Percentiles rank a stretch among this genome's conserved stretches.
These are phyloP conservation scores for Mycena indigotica DNA, from an alignment of 768 basidiomycete genomes.

Conservation along the genomic window DNA sequence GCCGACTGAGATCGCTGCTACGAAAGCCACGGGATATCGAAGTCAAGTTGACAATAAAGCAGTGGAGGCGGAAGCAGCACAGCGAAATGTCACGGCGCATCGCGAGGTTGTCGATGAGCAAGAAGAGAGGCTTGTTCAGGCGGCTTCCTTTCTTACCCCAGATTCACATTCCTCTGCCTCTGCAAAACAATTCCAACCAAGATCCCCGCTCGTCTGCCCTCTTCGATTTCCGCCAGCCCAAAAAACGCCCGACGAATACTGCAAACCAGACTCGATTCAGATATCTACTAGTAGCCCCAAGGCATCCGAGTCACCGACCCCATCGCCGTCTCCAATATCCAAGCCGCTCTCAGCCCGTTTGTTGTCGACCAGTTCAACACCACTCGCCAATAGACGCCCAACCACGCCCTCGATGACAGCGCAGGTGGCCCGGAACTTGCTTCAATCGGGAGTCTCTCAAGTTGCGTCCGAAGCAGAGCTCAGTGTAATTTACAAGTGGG, in stretches of 20 bases:
- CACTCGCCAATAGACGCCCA: too few relatives aligned
- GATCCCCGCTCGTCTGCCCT: neutral
- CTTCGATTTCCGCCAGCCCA: neutral
- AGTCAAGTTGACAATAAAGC: too few relatives aligned
- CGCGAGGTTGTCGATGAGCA: neutral
- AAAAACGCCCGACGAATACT: neutral
- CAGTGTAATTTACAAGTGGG: conserved; percentile 11
- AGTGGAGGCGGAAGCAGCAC: neutral
- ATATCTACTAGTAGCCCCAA: neutral
- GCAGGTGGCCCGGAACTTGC: conserved; percentile 8
- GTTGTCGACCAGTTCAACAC: neutral
- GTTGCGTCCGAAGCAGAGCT: conserved; percentile 12
- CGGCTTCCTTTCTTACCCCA: neutral
- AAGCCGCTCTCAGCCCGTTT: neutral
- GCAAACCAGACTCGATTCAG: too few relatives aligned
- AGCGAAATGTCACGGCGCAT: neutral
- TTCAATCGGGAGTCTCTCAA: conserved; percentile 3
- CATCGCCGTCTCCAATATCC: neutral
- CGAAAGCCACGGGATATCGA: neutral
- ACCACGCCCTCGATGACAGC: neutral
- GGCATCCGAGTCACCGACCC: neutral
- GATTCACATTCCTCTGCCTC: neutral
- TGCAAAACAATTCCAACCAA: neutral
- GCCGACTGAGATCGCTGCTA: neutral
- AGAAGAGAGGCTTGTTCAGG: neutral